phyloP scores from a whole-genome alignment of 208 protist species.

The Leishmania braziliensis region DNA sequence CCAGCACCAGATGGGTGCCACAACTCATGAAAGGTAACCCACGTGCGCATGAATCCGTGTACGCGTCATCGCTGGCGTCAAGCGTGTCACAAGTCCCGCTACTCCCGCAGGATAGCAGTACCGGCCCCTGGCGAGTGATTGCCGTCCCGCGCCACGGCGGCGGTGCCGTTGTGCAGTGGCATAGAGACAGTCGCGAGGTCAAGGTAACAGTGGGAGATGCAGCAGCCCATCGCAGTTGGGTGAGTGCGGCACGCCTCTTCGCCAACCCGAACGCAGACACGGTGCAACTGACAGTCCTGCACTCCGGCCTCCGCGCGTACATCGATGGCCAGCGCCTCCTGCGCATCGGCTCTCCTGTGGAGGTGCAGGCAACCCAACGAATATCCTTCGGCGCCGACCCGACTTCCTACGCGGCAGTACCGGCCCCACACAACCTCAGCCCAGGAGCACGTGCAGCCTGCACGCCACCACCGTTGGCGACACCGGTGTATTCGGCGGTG shows the following conservation, averaged over 20 bases:
- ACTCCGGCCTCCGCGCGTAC: slow-evolving; percentile 6
- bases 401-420: background rate
- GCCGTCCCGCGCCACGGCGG: background rate
- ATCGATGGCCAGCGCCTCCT: slow-evolving; percentile 24
- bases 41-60: background rate
- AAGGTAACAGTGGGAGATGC: background rate
- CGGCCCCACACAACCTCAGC: background rate
- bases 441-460: background rate
- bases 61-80: too few species aligned
- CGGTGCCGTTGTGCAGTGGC: slow-evolving; percentile 13
- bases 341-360: slow-evolving; percentile 16
- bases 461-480: background rate
- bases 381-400: slow-evolving; percentile 8
- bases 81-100: background rate
- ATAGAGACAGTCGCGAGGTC: background rate
- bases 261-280: slow-evolving; percentile 3
- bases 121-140: background rate
- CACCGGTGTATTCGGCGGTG: background rate
- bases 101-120: background rate
- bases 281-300: slow-evolving; percentile 21
- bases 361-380: slow-evolving; percentile 2
- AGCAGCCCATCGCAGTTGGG: background rate
- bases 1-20: background rate
- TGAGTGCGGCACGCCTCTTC: slow-evolving; percentile 12
- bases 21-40: background rate